phyloP scores from a whole-genome alignment of 306 rosid genomes.

The Glycine soja region DNA sequence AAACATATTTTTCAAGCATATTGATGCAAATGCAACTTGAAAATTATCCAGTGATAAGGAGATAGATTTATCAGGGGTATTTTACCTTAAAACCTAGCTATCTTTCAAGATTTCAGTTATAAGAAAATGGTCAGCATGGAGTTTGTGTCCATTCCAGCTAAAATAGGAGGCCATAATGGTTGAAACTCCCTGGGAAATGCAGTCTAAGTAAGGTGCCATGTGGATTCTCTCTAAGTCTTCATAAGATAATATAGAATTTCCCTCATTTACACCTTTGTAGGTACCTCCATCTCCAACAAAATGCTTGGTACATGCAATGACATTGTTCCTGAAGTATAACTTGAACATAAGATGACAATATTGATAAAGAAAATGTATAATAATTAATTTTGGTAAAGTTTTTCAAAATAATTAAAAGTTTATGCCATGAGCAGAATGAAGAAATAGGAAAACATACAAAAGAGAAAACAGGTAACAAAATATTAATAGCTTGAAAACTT shows the following conservation, averaged over 20 bases:
- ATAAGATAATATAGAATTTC: constrained; percentile 70
- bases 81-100: constrained; percentile 84
- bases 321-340: constrained; percentile 68
- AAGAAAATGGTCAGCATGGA: constrained; percentile 74
- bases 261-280: constrained; percentile 79
- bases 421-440: constrained; percentile 1
- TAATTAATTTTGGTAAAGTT: background rate
- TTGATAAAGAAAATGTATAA: constrained; percentile 13
- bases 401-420: constrained; percentile 2
- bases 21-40: constrained; percentile 28
- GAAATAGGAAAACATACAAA: constrained; percentile 30
- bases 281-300: constrained; percentile 98
- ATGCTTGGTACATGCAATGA: constrained; percentile 96
- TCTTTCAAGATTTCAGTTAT: constrained; percentile 77
- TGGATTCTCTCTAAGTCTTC: constrained; percentile 83
- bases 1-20: constrained; percentile 4
- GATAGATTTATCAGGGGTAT: background rate
- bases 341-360: constrained; percentile 29
- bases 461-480: constrained; percentile 2
- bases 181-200: constrained; percentile 84
- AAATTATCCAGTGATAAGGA: constrained; percentile 9
- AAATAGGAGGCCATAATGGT: constrained; percentile 90
- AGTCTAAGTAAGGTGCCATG: constrained; percentile 87
- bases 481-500: constrained; percentile 16
- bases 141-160: constrained; percentile 80